Evolutionary conservation across 2,329 filamentous ascomycete genomes (phyloP), one percentile per base, ranked within the genome.

Genomic region (Talaromyces albobiverticillius): DNA sequence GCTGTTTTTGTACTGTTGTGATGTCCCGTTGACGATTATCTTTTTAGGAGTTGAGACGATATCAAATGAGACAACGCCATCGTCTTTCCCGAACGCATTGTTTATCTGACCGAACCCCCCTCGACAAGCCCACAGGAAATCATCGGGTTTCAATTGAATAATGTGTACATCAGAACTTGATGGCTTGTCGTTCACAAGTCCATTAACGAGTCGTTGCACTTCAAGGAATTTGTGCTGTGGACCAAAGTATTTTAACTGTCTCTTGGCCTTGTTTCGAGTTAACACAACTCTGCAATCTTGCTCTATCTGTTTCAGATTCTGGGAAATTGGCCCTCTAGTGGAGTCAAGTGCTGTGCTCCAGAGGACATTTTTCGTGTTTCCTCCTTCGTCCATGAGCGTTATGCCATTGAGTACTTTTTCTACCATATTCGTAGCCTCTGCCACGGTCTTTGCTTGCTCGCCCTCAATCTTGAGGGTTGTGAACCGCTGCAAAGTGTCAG

Each of bases 391-490:
- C 26, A 31, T 54, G 3, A 68, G 63, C 16, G 70, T 54, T 3
- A 52, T 57, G 3, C 74, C 75, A 8, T 55, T 54, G 23, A 76
- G 46, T 8, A 76, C 65, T 2, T 49, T 51, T 5, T 72, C 65
- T 6, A 76, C 60, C 4, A 41, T 57, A 1, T 61, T 58, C 34
- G 71, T 72, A 2, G 72, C 71, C 8, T 56, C 53, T 1, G 62
- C 64, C 4, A 76, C 66, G 1, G 59, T 55, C 42, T 64, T 61
- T 4, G 57, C 57, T 20, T 59, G 53, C 4, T 69, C 63, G 0
- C 74, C 71, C 57, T 76, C 73, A 16, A 78, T 55, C 52, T 71
- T 73, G 29, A 78, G 52, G 4, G 67, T 62, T 4, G 62, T 63
- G 43, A 70, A 69, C 36, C 62, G 64, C 20, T 64, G 54, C n/a